Evolutionary conservation across 306 rosid genomes (phyloP).

Genomic region (Chamaecrista fasciculata): DNA sequence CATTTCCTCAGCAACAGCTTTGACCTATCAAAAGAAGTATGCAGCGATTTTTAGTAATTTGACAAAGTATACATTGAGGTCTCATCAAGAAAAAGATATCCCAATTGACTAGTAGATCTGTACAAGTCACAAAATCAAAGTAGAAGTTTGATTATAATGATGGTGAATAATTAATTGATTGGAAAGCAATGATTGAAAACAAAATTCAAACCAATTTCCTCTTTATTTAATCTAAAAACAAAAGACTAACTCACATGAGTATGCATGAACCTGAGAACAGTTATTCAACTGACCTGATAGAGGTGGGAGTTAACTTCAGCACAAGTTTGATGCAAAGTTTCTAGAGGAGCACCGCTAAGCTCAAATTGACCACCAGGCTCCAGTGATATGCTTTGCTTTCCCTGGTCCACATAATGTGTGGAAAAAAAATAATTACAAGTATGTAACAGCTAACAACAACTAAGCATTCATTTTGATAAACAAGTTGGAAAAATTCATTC

Average conservation of each 20-base stretch:
- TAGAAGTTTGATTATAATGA: not conserved
- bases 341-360: conserved; percentile 98
- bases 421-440: not conserved
- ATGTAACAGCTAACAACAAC: not conserved
- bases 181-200: not conserved
- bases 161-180: not conserved
- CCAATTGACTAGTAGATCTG: not conserved
- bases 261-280: not conserved
- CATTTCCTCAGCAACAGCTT: conserved; percentile 99
- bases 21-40: conserved; percentile 53
- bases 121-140: not conserved
- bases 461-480: conserved; percentile 14
- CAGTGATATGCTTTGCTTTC: conserved; percentile 92
- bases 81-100: conserved; percentile 14
- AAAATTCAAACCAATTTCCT: not conserved
- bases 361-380: conserved; percentile 99
- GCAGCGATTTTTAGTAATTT: conserved; percentile 15
- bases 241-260: not conserved
- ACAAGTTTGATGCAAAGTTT: conserved; percentile 97
- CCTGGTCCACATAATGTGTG: conserved; percentile 51
- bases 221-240: not conserved
- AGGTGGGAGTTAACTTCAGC: conserved; percentile 98
- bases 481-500: conserved; percentile 8
- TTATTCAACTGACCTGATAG: conserved; percentile 62
- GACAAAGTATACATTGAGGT: conserved; percentile 16